phyloP scores from a whole-genome alignment of 202 grass and related monocot species.

The Zoysia matrella region DNA sequence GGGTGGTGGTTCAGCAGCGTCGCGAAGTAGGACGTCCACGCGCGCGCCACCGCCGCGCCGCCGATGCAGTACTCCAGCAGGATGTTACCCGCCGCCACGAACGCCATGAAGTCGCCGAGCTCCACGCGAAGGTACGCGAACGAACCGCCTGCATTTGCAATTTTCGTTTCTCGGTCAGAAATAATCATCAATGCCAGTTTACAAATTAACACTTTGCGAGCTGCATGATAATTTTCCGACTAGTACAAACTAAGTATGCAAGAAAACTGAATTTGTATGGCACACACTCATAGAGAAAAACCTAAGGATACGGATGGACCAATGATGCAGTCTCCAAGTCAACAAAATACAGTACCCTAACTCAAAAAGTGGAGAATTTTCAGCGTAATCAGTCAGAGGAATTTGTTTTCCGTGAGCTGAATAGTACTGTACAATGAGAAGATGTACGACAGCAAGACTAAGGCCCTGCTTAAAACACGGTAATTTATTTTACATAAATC shows the following conservation, averaged over 20 bases:
- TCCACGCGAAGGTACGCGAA: conserved; percentile 90
- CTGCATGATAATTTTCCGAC: too few species aligned
- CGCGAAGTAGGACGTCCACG: conserved; percentile 94
- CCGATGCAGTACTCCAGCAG: conserved; percentile 88
- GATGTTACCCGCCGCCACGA: conserved; percentile 89
- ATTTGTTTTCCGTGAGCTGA: too few species aligned
- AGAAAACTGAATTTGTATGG: too few species aligned
- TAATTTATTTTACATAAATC: too few species aligned
- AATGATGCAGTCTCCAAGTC: background rate
- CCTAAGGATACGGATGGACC: background rate
- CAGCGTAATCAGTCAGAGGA: too few species aligned
- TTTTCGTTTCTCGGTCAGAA: background rate
- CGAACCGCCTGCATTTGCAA: conserved; percentile 58
- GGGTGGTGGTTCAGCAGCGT: conserved; percentile 73
- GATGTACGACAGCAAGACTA: too few species aligned
- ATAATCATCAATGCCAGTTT: too few species aligned
- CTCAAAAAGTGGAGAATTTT: background rate
- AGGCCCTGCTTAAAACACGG: too few species aligned
- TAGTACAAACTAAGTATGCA: too few species aligned
- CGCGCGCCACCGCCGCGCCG: conserved; percentile 70
- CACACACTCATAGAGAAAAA: too few species aligned
- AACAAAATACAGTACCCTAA: background rate
- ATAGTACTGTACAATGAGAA: too few species aligned
- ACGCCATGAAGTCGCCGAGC: conserved; percentile 88
- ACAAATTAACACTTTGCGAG: too few species aligned